Evolutionary conservation across 768 basidiomycete genomes (phyloP).

Genomic region (Lyophyllum semitale): DNA sequence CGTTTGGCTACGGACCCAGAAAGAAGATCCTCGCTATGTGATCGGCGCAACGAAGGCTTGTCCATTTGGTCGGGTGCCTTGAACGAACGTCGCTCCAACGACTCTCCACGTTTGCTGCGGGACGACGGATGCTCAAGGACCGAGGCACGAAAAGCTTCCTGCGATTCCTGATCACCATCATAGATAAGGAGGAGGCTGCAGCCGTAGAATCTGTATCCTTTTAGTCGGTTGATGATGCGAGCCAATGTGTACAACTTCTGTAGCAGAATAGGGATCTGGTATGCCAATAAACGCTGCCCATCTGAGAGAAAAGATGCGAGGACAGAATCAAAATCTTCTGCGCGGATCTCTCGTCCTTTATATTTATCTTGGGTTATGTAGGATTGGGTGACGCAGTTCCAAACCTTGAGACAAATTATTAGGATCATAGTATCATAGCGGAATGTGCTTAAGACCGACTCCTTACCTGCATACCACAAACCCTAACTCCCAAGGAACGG

Average conservation of each 20-base stretch:
- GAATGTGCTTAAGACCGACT: background rate
- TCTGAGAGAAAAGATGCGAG: constrained; percentile 84
- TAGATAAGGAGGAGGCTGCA: constrained; percentile 97
- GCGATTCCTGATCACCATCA: constrained; percentile 89
- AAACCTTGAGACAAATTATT: constrained; percentile 62
- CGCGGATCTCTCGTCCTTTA: constrained; percentile 85
- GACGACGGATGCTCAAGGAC: constrained; percentile 67
- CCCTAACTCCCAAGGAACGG: constrained; percentile 83
- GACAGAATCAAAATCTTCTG: constrained; percentile 81
- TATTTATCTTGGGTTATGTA: constrained; percentile 97
- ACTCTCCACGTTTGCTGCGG: constrained; percentile 76
- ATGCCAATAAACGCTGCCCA: constrained; percentile 78
- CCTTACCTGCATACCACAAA: constrained; percentile 98
- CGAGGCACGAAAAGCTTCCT: constrained; percentile 68
- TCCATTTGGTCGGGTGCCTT: constrained; percentile 44
- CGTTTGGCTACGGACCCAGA: constrained; percentile 67
- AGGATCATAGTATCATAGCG: background rate
- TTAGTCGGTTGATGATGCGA: constrained; percentile 82
- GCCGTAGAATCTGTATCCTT: constrained; percentile 98
- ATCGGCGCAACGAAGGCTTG: constrained; percentile 60
- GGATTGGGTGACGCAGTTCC: constrained; percentile 82
- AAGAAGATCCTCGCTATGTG: constrained; percentile 80
- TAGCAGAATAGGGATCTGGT: constrained; percentile 90
- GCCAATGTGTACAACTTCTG: constrained; percentile 95
- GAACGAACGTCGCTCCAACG: constrained; percentile 60